phyloP scores from a whole-genome alignment of 306 rosid genomes.

The Psophocarpus tetragonolobus region DNA sequence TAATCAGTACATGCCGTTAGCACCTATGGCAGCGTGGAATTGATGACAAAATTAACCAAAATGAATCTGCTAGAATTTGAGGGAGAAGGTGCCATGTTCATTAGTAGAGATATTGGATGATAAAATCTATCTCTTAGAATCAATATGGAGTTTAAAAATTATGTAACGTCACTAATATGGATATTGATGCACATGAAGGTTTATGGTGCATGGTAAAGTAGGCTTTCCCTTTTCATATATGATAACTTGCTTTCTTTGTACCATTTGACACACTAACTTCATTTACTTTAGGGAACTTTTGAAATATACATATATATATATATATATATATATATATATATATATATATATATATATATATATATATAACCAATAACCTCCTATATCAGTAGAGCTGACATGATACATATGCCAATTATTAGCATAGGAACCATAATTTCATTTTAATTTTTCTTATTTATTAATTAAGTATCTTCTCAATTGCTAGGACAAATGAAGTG shows the following conservation, averaged over 20 bases:
- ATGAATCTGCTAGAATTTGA: neutral
- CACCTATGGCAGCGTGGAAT: neutral
- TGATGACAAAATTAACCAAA: neutral
- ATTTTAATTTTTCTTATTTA: conserved; percentile 8
- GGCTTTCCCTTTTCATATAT: neutral
- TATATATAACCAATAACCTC: neutral
- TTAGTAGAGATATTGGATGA: neutral
- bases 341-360: neutral
- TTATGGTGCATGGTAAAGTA: neutral
- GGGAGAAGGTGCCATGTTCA: neutral
- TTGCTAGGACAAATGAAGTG: neutral
- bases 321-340: neutral
- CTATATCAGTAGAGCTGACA: neutral
- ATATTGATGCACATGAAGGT: neutral
- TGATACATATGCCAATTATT: conserved; percentile 17
- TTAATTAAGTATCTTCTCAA: neutral
- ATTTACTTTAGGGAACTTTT: neutral
- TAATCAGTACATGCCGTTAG: neutral
- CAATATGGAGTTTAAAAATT: neutral
- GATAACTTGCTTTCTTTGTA: neutral
- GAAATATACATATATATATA: neutral
- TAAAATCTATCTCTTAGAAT: neutral
- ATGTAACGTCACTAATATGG: neutral
- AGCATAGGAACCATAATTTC: neutral
- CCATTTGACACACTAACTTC: neutral